Conservation (phyloP, 768 basidiomycete genomes). For the Leccinum aurantiacum region DNA sequence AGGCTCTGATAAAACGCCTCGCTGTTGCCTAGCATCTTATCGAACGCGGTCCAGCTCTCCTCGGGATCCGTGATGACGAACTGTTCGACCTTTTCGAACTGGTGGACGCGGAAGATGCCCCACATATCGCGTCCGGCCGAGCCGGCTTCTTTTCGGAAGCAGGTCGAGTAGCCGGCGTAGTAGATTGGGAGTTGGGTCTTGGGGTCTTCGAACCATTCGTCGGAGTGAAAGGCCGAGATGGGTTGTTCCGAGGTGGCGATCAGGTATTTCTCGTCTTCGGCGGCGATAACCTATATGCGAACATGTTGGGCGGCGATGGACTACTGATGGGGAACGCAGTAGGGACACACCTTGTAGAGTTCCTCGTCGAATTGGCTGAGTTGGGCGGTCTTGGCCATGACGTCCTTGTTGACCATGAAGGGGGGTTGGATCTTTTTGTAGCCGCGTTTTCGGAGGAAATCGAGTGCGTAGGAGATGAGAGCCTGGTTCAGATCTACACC, state of each 20-base stretch:
- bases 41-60: constrained; percentile 92
- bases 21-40: constrained; percentile 84
- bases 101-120: constrained; percentile 99
- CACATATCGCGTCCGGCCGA: constrained; percentile 97
- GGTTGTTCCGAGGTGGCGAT: constrained; percentile 99
- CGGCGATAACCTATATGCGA: constrained; percentile 65
- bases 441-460: constrained; percentile 78
- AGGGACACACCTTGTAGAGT: constrained; percentile 76
- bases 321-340: background rate
- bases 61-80: constrained; percentile 94
- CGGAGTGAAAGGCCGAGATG: constrained; percentile 92
- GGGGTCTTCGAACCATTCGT: constrained; percentile 97
- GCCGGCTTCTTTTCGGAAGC: constrained; percentile 99
- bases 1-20: constrained; percentile 98
- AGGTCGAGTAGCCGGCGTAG: constrained; percentile 90
- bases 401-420: constrained; percentile 97
- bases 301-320: background rate
- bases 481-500: constrained; percentile 98
- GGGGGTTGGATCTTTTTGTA: constrained; percentile 97
- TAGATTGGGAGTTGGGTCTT: constrained; percentile 88
- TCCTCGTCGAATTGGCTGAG: constrained; percentile 99
- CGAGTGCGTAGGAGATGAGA: constrained; percentile 89
- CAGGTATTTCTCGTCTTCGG: constrained; percentile 95
- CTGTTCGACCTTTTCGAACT: constrained; percentile 99
- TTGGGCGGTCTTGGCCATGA: constrained; percentile 98